phyloP scores from a whole-genome alignment of 2,329 filamentous ascomycete genomes.

The Ophiostoma ulmi region DNA sequence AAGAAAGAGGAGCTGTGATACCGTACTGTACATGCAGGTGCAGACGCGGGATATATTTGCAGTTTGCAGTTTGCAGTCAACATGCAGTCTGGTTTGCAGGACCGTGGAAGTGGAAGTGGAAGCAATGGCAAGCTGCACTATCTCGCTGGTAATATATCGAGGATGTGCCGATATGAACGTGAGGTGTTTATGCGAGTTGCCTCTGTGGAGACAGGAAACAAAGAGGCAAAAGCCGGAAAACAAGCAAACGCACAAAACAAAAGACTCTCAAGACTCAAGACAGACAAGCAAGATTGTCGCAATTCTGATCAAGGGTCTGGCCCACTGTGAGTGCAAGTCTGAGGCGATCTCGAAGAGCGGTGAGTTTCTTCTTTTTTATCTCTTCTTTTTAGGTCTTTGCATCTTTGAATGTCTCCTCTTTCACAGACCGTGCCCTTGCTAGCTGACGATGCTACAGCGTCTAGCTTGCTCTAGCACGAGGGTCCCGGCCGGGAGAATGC shows the following conservation, averaged over 20 bases:
- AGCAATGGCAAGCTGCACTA: conserved; percentile 9
- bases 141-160: background rate
- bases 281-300: background rate
- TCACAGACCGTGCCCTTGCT: background rate
- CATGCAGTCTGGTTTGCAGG: background rate
- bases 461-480: conserved; percentile 1
- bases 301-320: conserved; percentile 6
- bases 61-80: background rate
- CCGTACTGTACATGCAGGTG: background rate
- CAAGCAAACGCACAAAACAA: background rate
- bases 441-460: background rate
- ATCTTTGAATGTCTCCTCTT: background rate
- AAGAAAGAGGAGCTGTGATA: conserved; percentile 11
- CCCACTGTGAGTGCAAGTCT: background rate
- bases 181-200: conserved; percentile 6
- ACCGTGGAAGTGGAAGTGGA: background rate
- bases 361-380: background rate
- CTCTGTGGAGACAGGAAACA: background rate
- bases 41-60: conserved; percentile 2
- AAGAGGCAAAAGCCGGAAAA: background rate
- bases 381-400: background rate
- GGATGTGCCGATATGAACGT: background rate
- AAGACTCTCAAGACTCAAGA: background rate
- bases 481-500: conserved; percentile 10
- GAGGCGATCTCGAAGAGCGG: conserved; percentile 7